A percentile compares a stretch with the other conserved stretches of the same genome.
Evolutionary conservation across 2,329 filamentous ascomycete species (phyloP).

Genomic region (Colletotrichum musae): DNA sequence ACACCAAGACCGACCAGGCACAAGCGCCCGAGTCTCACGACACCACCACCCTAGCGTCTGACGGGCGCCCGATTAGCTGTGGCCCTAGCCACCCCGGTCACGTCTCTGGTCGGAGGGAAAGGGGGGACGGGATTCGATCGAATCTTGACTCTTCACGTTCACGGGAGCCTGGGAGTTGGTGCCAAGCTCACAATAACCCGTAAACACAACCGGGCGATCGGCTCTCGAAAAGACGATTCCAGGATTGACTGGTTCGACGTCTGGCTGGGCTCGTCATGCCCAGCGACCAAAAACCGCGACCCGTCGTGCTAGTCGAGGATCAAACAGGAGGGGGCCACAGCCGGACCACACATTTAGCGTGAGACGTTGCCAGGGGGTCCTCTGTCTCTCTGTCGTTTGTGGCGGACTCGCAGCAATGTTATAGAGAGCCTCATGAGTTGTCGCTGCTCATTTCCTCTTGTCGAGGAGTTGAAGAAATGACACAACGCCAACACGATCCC

Average conservation of each 20-base stretch:
- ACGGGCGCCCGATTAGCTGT: constrained; percentile 28
- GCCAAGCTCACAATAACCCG: too few relatives aligned
- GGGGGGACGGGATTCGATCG: not conserved
- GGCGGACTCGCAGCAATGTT: too few relatives aligned
- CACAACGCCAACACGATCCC: too few relatives aligned
- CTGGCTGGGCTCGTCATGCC: constrained; percentile 15
- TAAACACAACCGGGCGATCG: not conserved
- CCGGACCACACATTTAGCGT: constrained; percentile 28
- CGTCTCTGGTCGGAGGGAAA: too few relatives aligned
- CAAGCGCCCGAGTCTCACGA: not conserved
- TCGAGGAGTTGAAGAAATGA: too few relatives aligned
- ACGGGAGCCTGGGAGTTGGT: too few relatives aligned
- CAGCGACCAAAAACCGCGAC: constrained; percentile 29
- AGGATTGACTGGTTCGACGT: constrained; percentile 14
- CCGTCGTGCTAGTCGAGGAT: constrained; percentile 35
- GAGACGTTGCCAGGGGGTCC: not conserved
- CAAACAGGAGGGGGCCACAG: constrained; percentile 38
- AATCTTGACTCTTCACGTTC: not conserved
- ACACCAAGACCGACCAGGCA: not conserved
- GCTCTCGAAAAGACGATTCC: not conserved
- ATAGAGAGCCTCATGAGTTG: too few relatives aligned
- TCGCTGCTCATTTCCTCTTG: too few relatives aligned
- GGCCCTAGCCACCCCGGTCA: constrained; percentile 32
- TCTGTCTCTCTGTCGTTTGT: too few relatives aligned
- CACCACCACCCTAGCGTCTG: constrained; percentile 1